Conservation (phyloP, 257 asterid genomes). For the Solanum chaucha region DNA sequence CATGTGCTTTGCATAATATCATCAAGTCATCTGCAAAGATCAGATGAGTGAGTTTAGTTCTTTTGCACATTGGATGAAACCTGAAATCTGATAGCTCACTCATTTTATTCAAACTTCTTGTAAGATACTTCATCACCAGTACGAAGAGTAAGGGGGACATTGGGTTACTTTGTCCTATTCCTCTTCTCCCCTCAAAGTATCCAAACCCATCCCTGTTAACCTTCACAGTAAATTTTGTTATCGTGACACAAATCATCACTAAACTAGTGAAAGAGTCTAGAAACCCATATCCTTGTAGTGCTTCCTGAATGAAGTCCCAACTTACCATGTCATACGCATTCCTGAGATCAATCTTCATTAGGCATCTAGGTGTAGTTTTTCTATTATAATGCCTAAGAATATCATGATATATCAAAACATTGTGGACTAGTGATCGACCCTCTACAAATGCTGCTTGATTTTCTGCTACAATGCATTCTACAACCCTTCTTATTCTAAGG, state of each 20-base stretch:
- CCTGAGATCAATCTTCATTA: not conserved
- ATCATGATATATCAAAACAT: too few species aligned
- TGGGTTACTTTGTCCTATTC: not conserved
- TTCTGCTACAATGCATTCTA: not conserved
- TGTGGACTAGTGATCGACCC: not conserved
- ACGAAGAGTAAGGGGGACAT: not conserved
- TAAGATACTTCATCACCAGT: not conserved
- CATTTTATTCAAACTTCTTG: not conserved
- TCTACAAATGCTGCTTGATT: not conserved
- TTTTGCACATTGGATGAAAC: not conserved
- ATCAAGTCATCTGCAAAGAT: not conserved
- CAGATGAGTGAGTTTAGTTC: not conserved
- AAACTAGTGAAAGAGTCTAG: too few species aligned
- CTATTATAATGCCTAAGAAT: not conserved
- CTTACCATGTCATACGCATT: not conserved
- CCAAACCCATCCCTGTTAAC: not conserved
- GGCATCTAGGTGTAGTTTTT: not conserved
- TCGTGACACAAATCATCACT: not conserved
- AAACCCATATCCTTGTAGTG: not conserved
- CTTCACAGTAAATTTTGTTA: not conserved
- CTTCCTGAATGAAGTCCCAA: not conserved
- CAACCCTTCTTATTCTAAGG: not conserved
- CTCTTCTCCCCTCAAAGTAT: not conserved
- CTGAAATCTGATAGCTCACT: not conserved
- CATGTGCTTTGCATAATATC: not conserved